Evolutionary conservation across 352 stramenopile genomes (phyloP), one percentile per base, ranked within the genome.

Genomic region (Blastocystis sp.): DNA sequence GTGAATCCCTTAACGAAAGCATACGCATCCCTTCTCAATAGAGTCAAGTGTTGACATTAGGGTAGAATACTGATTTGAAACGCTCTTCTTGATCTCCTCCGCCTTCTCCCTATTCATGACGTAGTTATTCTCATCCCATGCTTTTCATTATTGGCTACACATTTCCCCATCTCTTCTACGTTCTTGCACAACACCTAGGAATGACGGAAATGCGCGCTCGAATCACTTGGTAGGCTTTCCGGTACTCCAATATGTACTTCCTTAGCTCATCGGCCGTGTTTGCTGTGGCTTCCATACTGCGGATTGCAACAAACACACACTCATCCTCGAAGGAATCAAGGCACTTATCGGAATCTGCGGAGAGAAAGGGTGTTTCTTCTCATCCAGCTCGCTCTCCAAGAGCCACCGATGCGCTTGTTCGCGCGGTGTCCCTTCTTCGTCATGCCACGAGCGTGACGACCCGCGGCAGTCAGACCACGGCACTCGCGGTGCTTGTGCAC

Each of bases 401-500:
- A 98, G 90, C 94, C 96, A 90, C 97, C 97, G 78, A 96, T 98
- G 91, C 98, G 97, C 91, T 98, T 98, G 94, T 98, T 99, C 91
- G 96, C 96, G 90, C 95, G 93, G 94, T 99, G 97, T 91, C 97
- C 96, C 89, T 92, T 95, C 93, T 98, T 98, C 92, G 95, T 94
- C 67, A 99, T 92, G 89, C 97, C 97, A 93, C 97, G 95, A 90
- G 91, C 92, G 91, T 98, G 94, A 92, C 96, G 94, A 91, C 97
- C 97, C 65, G 97, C 96, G 82, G 94, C 98, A 48, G 97, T 99
- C 88, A 99, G 96, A 61, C 97, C 97, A 93, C 97, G 95, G 90
- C 95, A 94, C 92, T 99, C 96, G 88, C 97, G 94, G 92, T 98
- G 96, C 94, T 99, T 99, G 93, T 98, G 96, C 86, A 98, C 95